Evolutionary conservation across 331 rosid species (phyloP), one percentile per base, ranked within the genome.

Genomic region (Spiraea crenata): DNA sequence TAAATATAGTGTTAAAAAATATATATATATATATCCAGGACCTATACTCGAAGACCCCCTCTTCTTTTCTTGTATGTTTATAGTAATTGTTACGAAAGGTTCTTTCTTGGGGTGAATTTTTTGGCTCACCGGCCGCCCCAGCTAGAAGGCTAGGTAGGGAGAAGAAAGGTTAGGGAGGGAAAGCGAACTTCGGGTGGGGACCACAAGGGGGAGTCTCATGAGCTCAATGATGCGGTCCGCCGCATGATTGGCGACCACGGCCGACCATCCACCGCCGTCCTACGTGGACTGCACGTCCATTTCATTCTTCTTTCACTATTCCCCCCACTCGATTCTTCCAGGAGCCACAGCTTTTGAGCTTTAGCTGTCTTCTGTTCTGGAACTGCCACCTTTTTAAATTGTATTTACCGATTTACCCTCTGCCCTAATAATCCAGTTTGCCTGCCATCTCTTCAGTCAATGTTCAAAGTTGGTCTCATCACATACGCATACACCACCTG

Each of bases 241-340:
- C 90, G 85, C 87, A 75, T 80, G 88, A 82, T 84, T 84, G 75
- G 79, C 67, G 81, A 73, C 84, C 88, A 73, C 85, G 59, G 84
- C 89, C 84, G 93, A 84, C 87, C 82, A 80, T 73, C 88, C 82
- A 80, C 70, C 88, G 76, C 93, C 87, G 90, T 88, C 87, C 86
- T 84, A 82, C 86, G 90, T 87, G 93, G 91, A 81, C 87, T 77
- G 37, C 68, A 71, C 79, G 79, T 76, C 86, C 71, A 69, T 70
- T 71, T 83, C 75, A 65, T 57, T 63, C 6, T 25, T 25, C 31
- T 25, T 69, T 71, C 60, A 13, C 11, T 5, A 2, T 8, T 25
- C 31, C 54, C 64, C 14, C 75, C 74, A 59, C 63, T 47, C 51
- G 11, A 3, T 38, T 19, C 54, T 20, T 2, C 14, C 39, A 35